Conservation (phyloP, 2,329 filamentous ascomycete species). For the Elsinoe perseae region DNA sequence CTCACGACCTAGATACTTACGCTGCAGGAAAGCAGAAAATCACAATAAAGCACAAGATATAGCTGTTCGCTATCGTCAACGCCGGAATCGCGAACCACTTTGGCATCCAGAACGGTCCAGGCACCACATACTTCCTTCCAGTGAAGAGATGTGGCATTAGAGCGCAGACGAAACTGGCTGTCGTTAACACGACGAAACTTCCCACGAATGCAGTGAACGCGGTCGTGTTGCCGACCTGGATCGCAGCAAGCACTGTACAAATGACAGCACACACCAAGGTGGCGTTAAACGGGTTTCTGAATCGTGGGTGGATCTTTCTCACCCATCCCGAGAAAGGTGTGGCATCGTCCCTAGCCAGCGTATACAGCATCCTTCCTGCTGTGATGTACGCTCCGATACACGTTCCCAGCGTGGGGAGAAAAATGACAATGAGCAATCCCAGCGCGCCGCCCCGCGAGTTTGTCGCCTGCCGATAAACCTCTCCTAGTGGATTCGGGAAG, state of each 20-base stretch:
- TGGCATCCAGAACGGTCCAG: conserved; percentile 53
- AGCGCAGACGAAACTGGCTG: conserved; percentile 54
- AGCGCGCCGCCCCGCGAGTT: conserved; percentile 34
- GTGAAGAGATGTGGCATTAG: conserved; percentile 46
- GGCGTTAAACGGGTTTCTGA: conserved; percentile 49
- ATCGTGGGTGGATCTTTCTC: conserved; percentile 39
- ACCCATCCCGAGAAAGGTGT: conserved; percentile 46
- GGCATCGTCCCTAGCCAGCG: conserved; percentile 51
- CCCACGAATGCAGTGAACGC: conserved; percentile 62
- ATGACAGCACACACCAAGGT: conserved; percentile 45
- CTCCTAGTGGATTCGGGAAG: conserved; percentile 50
- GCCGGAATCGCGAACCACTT: conserved; percentile 43
- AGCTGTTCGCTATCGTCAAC: conserved; percentile 46
- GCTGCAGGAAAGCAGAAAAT: conserved; percentile 53
- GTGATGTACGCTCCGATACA: conserved; percentile 53
- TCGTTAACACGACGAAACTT: conserved; percentile 49
- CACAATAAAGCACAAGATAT: conserved; percentile 54
- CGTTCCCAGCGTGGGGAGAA: conserved; percentile 45
- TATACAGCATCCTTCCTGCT: conserved; percentile 56
- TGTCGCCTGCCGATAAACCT: conserved; percentile 53
- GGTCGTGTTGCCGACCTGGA: conserved; percentile 58
- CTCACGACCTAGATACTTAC: conserved; percentile 10
- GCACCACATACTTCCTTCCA: conserved; percentile 37
- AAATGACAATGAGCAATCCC: conserved; percentile 41
- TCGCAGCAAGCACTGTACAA: conserved; percentile 52